A percentile compares a stretch with the other conserved stretches of the same genome.
phyloP scores from a whole-genome alignment of 805 yeast genomes.

The Scheffersomyces amazonensis region DNA sequence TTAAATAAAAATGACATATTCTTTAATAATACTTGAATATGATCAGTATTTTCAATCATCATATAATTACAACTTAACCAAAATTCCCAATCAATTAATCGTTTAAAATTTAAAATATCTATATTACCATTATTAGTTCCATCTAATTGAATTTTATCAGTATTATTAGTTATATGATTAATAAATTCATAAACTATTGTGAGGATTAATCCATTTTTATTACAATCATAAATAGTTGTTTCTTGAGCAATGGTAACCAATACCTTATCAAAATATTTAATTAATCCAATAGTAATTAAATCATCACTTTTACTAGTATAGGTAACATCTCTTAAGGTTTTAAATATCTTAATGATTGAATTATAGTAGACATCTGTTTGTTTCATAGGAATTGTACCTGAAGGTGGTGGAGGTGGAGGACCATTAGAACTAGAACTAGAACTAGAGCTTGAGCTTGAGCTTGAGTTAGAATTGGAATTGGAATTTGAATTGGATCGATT shows the following conservation, averaged over 20 bases:
- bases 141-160: not conserved
- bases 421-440: slow-evolving; percentile 5
- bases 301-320: slow-evolving; percentile 13
- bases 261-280: slow-evolving; percentile 28
- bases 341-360: slow-evolving; percentile 38
- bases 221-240: slow-evolving; percentile 35
- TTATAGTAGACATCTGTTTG: slow-evolving; percentile 34
- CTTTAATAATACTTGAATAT: slow-evolving; percentile 59
- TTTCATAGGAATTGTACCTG: slow-evolving; percentile 10
- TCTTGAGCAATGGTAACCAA: slow-evolving; percentile 32
- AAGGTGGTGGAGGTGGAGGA: slow-evolving; percentile 7
- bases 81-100: slow-evolving; percentile 64
- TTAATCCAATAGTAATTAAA: slow-evolving; percentile 12
- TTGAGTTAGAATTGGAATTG: slow-evolving; percentile 1
- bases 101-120: not conserved
- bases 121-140: not conserved
- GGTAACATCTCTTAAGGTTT: slow-evolving; percentile 34
- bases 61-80: slow-evolving; percentile 63
- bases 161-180: slow-evolving; percentile 26
- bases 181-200: slow-evolving; percentile 40
- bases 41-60: slow-evolving; percentile 59
- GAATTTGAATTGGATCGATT: slow-evolving; percentile 1
- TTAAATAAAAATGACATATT: slow-evolving; percentile 67
- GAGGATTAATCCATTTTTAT: slow-evolving; percentile 36
- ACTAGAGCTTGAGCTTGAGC: no score